Evolutionary conservation across 2,329 filamentous ascomycete species (phyloP).

Genomic region (Fusarium hostae): DNA sequence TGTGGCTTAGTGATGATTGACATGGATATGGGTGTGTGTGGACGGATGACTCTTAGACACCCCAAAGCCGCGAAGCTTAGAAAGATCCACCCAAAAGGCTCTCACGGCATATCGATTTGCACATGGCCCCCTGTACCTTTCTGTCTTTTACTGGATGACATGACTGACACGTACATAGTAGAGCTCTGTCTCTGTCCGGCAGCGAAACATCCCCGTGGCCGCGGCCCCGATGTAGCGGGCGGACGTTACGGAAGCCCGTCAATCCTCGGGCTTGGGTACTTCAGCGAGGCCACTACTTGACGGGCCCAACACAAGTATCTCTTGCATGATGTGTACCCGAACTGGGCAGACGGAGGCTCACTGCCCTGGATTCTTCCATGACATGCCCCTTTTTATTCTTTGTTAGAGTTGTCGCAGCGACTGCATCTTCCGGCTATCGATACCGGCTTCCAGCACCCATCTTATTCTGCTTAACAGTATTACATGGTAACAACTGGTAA

Average conservation of each 20-base stretch:
- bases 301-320: slow-evolving; percentile 23
- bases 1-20: slow-evolving; percentile 33
- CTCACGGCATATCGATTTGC: slow-evolving; percentile 26
- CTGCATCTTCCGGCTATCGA: slow-evolving; percentile 11
- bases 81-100: slow-evolving; percentile 19
- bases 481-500: not conserved
- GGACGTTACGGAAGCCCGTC: slow-evolving; percentile 22
- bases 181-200: not conserved
- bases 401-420: slow-evolving; percentile 6
- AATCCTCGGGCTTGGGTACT: slow-evolving; percentile 32
- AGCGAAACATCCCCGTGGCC: slow-evolving; percentile 22
- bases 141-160: not conserved
- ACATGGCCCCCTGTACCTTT: slow-evolving; percentile 23
- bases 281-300: slow-evolving; percentile 20
- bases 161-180: slow-evolving; percentile 13
- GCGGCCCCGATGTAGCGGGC: slow-evolving; percentile 19
- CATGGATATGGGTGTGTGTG: slow-evolving; percentile 12
- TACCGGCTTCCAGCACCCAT: not conserved
- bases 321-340: slow-evolving; percentile 25
- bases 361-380: slow-evolving; percentile 11
- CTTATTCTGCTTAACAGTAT: not conserved
- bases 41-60: slow-evolving; percentile 35
- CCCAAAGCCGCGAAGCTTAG: slow-evolving; percentile 39
- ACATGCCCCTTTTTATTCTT: not conserved
- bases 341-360: slow-evolving; percentile 10